Evolutionary conservation across 1,284 basidiomycete genomes (phyloP), one percentile per base, ranked within the genome.

Genomic region (Ceratobasidium sp.): DNA sequence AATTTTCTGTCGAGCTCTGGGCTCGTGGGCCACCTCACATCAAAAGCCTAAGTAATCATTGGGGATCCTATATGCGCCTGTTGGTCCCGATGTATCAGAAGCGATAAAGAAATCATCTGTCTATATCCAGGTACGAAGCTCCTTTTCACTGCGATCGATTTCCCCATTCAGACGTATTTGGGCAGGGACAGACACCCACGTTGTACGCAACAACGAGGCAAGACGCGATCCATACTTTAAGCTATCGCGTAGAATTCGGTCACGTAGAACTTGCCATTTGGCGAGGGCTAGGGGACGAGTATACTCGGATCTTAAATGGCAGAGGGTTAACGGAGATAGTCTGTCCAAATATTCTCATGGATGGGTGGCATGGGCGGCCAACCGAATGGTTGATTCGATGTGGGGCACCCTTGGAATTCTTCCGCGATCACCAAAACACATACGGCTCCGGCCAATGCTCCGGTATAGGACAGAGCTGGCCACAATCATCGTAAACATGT

Each of bases 1-100:
- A 31, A 29, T 32, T 60, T 60, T 60, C 57, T 31, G 1, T 25
- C 38, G 57, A 58, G 38, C 38, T 35, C 31, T 38, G 4, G 45
- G 13, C 55, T 31, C 55, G 38, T 40, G 34, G 55, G 22, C 31
- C 20, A 53, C 20, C 31, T 40, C 35, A 57, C 40, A 34, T 45
- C 40, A 60, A 60, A 60, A 60, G 57, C 27, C 17, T 60, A 60
- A 60, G 38, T 38, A 49, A 49, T 49, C 38, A 40, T 40, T 40
- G 38, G 38, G 8, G 38, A 40, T 40, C 45, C 12, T 49, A 7
- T 49, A 25, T 20, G 45, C 7, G 45, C 13, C 45, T 8, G 20
- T 22, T 22, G 22, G 8, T 40, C 38, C 38, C 38, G 38, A 40
- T 40, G 38, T 40, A 8, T 17, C 38, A 8, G 17, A 17, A 40